Base-by-base conservation (phyloP, 306 rosid genomes). In the Lagenaria siceraria region DNA sequence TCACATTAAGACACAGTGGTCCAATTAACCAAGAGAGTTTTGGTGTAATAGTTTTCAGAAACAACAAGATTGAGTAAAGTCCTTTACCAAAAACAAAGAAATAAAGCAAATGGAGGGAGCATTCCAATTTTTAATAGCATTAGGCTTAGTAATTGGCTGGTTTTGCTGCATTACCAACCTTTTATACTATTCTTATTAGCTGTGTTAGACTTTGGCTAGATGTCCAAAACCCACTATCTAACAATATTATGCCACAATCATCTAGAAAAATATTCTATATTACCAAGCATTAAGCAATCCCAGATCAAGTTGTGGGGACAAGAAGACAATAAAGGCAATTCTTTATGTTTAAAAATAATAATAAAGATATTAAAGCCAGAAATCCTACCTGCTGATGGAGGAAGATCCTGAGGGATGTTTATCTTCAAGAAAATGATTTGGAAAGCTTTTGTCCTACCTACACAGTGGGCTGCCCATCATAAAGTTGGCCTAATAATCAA, bases 341-440 rank as follows among this genome's bases (percentile, higher is more conserved):
- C 5, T 25, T 29, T 51, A 25, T 31, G 42, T 43, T 49, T 10
- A 72, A 2, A 66, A 68, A 68, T 54, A 42, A 68, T 43, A 24
- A 29, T 43, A 69, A 29, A 18, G 77, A 51, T 31, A 48, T 25
- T 72, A 52, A 73, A 17, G 62, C 62, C 36, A 42, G 31, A 52
- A 52, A 73, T 73, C 61, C 27, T 52, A 73, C 77, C 77, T 73
- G 36, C 76, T 25, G 77, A 73, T 73, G 61, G 77, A 73, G 13
- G 42, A 73, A 52, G 77, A 73, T 73, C 18, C 62, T 49, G 27
- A 49, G 35, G 3, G 62, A 52, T 52, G 62, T 52, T 52, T 31
- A 73, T 73, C 62, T 48, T 51, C 77, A 73, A 73, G 77, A 52
- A 18, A 73, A 29, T 51, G 48, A 73, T 72, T 48, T 72, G 77